Conservation (phyloP, 2,329 filamentous ascomycete genomes). For the Trichocomaceae sp. region DNA sequence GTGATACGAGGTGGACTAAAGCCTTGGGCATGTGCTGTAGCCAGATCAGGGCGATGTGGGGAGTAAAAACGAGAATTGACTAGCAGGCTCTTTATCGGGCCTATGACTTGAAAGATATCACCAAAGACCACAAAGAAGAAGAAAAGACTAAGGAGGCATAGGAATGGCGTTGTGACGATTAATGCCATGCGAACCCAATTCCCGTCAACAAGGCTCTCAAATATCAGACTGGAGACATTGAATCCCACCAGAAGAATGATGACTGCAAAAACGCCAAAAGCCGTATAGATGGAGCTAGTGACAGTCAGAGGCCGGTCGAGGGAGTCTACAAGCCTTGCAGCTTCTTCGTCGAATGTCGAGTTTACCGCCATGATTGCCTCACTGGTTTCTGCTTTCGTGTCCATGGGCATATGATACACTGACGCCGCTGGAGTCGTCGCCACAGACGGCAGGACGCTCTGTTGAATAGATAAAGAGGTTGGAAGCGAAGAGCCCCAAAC, state of each 20-base stretch:
- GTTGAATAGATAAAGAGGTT: too few species aligned
- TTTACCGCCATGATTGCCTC: neutral
- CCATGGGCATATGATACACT: constrained; percentile 18
- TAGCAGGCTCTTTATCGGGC: constrained; percentile 41
- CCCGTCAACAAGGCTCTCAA: constrained; percentile 35
- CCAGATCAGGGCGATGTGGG: constrained; percentile 16
- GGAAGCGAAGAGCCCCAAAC: constrained; percentile 15
- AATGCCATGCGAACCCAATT: constrained; percentile 25
- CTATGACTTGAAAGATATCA: constrained; percentile 47
- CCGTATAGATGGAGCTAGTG: constrained; percentile 33
- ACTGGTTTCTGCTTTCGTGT: constrained; percentile 21
- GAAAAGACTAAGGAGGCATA: constrained; percentile 38
- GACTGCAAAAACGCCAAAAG: too few species aligned
- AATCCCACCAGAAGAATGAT: constrained; percentile 37
- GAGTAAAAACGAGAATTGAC: constrained; percentile 45
- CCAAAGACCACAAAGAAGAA: constrained; percentile 45
- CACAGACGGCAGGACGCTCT: constrained; percentile 11
- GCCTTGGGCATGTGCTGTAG: constrained; percentile 15
- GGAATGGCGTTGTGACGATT: constrained; percentile 30
- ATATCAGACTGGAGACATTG: constrained; percentile 34
- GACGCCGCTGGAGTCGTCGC: constrained; percentile 15
- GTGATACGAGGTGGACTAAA: constrained; percentile 45
- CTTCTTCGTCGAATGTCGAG: constrained; percentile 16
- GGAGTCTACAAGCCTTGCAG: constrained; percentile 29
- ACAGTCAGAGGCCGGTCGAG: constrained; percentile 37